These are phyloP conservation scores for Ustanciosporium gigantosporum DNA, from an alignment of 1,284 basidiomycete genomes.

Conservation along the genomic window DNA sequence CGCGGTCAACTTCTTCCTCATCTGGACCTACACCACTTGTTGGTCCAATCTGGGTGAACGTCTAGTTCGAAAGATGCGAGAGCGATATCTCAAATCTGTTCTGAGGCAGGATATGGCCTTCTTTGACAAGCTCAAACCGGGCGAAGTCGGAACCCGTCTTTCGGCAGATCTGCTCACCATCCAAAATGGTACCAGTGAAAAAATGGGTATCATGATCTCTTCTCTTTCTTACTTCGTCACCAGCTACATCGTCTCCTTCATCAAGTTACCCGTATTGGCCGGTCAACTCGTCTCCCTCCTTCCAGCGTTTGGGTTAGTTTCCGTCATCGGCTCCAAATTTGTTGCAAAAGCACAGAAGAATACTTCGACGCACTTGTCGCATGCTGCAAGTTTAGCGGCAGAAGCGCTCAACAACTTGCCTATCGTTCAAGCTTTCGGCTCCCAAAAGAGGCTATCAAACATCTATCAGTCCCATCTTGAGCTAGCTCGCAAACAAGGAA, in stretches of 20 bases:
- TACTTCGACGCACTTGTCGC: conserved; percentile 39
- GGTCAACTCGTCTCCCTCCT: conserved; percentile 42
- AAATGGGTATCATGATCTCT: conserved; percentile 49
- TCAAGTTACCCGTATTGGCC: conserved; percentile 43
- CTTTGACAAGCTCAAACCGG: conserved; percentile 49
- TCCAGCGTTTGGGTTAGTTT: conserved; percentile 42
- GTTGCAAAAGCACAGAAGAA: conserved; percentile 39
- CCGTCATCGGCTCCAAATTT: conserved; percentile 37
- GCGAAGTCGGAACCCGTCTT: conserved; percentile 44
- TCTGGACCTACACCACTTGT: conserved; percentile 53
- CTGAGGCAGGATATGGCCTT: conserved; percentile 62
- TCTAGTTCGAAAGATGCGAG: conserved; percentile 54
- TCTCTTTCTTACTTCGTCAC: conserved; percentile 48
- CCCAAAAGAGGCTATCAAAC: conserved; percentile 32
- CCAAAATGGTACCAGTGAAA: conserved; percentile 53
- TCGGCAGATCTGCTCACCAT: conserved; percentile 44
- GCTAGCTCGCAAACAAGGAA: conserved; percentile 40
- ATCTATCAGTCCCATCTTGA: conserved; percentile 44
- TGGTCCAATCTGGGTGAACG: conserved; percentile 52
- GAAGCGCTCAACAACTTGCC: conserved; percentile 47
- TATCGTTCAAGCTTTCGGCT: conserved; percentile 49
- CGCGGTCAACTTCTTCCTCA: conserved; percentile 51
- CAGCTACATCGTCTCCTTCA: conserved; percentile 47
- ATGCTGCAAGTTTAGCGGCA: conserved; percentile 40
- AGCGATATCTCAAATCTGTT: conserved; percentile 63